Conservation (phyloP, 106 monocot species). For the Vanilla planifolia region DNA sequence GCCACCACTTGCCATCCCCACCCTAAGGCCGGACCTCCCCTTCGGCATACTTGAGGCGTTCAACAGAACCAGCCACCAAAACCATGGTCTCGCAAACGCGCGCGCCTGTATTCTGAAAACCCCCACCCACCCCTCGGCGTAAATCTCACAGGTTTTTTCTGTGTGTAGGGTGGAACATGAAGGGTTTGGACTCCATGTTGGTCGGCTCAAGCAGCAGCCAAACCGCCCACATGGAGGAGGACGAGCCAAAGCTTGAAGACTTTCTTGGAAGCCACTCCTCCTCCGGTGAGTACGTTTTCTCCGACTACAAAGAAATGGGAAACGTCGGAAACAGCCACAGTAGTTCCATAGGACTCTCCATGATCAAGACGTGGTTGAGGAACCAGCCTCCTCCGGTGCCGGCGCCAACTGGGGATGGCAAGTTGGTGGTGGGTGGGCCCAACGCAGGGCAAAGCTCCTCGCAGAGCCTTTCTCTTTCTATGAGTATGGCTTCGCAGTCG, state of each 20-base stretch:
- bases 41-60: conserved; percentile 45
- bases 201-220: conserved; percentile 55
- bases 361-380: conserved; percentile 83
- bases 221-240: conserved; percentile 19
- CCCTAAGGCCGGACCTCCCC: conserved; percentile 30
- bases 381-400: conserved; percentile 39
- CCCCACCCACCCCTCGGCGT: neutral
- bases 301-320: conserved; percentile 19
- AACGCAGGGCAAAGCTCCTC: conserved; percentile 15
- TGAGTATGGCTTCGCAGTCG: conserved; percentile 66
- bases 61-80: conserved; percentile 23
- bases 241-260: conserved; percentile 70
- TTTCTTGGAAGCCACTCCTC: conserved; percentile 58
- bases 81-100: conserved; percentile 30
- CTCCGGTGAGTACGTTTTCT: conserved; percentile 38
- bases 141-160: neutral
- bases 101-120: neutral
- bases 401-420: neutral
- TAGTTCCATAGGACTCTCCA: conserved; percentile 65
- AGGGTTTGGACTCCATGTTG: conserved; percentile 58
- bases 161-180: conserved; percentile 64
- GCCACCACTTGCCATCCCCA: conserved; percentile 36
- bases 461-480: conserved; percentile 66
- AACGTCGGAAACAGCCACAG: neutral
- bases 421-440: neutral